A percentile compares a stretch with the other conserved stretches of the same genome.
phyloP scores from a whole-genome alignment of 345 rosid species.

The sweet orange (Citrus sinensis) region DVS_A1.0 CM039165.1:31991001-31991500 shows the following conservation, averaged over 20 bases:
- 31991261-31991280: neutral
- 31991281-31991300: slow-evolving; percentile 10
- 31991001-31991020: too few species aligned
- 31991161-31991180: neutral
- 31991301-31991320: slow-evolving; percentile 25
- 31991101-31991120: too few species aligned
- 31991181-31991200: neutral
- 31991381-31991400: slow-evolving; percentile 13
- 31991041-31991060: too few species aligned
- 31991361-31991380: slow-evolving; percentile 30
- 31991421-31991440: neutral
- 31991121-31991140: too few species aligned
- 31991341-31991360: slow-evolving; percentile 35
- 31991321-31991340: slow-evolving; percentile 33
- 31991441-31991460: slow-evolving; percentile 18
- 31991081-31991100: too few species aligned
- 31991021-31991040: too few species aligned
- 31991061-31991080: too few species aligned
- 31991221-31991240: slow-evolving; percentile 6
- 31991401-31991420: neutral
- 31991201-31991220: neutral
- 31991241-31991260: slow-evolving; percentile 17
- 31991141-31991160: neutral
- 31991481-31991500: slow-evolving; percentile 9
- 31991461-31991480: slow-evolving; percentile 6